Conservation (phyloP, 192 early-diverging fungal genomes). For the Entomortierella lignicola region DNA sequence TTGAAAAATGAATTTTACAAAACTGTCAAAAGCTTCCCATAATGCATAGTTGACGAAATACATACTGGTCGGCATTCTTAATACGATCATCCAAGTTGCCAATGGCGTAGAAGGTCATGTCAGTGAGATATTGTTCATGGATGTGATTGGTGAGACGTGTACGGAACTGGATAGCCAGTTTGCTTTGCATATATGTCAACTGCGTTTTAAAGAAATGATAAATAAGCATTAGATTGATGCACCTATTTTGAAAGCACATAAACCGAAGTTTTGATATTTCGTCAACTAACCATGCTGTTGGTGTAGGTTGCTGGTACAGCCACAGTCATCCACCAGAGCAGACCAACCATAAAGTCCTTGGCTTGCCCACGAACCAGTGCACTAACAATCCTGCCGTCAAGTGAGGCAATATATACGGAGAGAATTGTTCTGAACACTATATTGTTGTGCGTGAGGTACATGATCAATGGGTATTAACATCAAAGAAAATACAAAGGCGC, state of each 20-base stretch:
- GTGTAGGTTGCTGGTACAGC: conserved; percentile 97
- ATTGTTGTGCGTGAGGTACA: no score
- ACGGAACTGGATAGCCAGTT: conserved; percentile 82
- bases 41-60: neutral
- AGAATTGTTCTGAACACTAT: conserved; percentile 87
- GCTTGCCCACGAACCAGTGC: conserved; percentile 82
- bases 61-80: conserved; percentile 88
- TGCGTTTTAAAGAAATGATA: conserved; percentile 8
- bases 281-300: conserved; percentile 82
- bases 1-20: neutral
- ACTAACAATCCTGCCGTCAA: conserved; percentile 87
- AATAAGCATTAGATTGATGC: neutral
- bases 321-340: conserved; percentile 92
- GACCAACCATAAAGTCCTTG: conserved; percentile 84
- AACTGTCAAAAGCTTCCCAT: neutral
- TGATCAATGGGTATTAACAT: no score
- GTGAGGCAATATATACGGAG: conserved; percentile 89
- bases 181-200: conserved; percentile 81
- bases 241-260: neutral
- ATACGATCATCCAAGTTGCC: conserved; percentile 95
- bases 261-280: neutral
- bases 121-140: conserved; percentile 85
- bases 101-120: conserved; percentile 95
- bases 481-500: no score
- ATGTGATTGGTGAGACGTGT: conserved; percentile 90